Evolutionary conservation across 176 grass and related monocot species (phyloP).

Genomic region (Oryza glumipatula): DNA sequence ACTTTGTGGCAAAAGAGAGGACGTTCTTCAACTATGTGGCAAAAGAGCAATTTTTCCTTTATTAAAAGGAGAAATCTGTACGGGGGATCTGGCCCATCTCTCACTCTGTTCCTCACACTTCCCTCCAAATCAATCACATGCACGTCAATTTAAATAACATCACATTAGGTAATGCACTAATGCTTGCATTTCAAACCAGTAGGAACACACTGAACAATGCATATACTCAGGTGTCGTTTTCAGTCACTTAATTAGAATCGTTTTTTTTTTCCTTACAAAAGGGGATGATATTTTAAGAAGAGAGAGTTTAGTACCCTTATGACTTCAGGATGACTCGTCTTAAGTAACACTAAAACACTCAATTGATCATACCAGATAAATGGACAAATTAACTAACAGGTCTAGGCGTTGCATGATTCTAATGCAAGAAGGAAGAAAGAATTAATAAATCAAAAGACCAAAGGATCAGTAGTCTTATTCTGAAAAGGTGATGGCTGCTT

Average conservation of each 20-base stretch:
- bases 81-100: neutral
- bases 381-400: conserved; percentile 12
- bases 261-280: neutral
- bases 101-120: conserved; percentile 30
- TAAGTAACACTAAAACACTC: conserved; percentile 13
- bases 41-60: neutral
- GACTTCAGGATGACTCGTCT: conserved; percentile 10
- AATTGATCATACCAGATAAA: neutral
- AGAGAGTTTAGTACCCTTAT: conserved; percentile 13
- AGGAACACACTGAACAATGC: conserved; percentile 5
- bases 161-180: neutral
- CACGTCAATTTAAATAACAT: neutral
- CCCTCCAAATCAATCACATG: conserved; percentile 22
- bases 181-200: conserved; percentile 14
- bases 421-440: neutral
- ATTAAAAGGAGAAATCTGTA: neutral
- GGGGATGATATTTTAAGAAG: neutral
- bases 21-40: neutral
- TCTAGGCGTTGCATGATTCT: neutral
- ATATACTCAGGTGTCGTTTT: conserved; percentile 14
- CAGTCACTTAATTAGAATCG: neutral
- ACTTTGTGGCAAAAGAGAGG: no score
- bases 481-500: conserved; percentile 41
- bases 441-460: conserved; percentile 1
- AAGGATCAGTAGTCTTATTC: conserved; percentile 2